phyloP scores from a whole-genome alignment of 2,329 filamentous ascomycete species.

The Gyromitra esculenta region DNA sequence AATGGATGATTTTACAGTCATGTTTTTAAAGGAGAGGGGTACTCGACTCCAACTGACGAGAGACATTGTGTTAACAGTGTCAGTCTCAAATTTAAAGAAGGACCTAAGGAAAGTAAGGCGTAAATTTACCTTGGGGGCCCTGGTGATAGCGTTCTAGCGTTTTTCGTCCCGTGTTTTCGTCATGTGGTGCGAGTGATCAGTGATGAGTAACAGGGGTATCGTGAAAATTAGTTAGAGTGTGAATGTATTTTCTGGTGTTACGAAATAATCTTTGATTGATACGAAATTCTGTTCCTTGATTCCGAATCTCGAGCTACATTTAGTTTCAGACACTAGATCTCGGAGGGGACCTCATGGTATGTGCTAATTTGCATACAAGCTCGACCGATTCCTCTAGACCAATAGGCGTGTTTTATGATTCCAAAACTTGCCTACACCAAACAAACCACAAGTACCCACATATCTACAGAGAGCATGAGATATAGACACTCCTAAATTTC shows the following conservation, averaged over 20 bases:
- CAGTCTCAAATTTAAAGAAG: constrained; percentile 78
- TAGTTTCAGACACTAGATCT: too few relatives aligned
- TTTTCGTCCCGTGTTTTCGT: neutral
- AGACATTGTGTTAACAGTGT: constrained; percentile 96
- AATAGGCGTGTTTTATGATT: too few relatives aligned
- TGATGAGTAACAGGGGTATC: neutral
- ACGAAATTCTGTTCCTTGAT: neutral
- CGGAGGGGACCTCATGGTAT: too few relatives aligned
- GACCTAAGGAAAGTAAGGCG: constrained; percentile 43
- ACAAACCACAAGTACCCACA: too few relatives aligned
- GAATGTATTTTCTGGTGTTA: neutral
- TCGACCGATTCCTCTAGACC: too few relatives aligned
- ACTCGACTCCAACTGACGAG: constrained; percentile 87
- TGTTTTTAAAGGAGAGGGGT: constrained; percentile 91
- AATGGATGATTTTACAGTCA: constrained; percentile 63
- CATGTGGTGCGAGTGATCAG: neutral
- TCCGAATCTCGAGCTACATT: neutral
- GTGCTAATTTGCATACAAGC: too few relatives aligned
- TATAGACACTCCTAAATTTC: too few relatives aligned
- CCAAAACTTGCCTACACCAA: too few relatives aligned
- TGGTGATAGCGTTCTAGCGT: neutral
- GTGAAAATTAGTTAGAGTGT: neutral
- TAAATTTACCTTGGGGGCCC: neutral
- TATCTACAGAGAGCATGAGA: too few relatives aligned
- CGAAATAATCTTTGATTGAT: constrained; percentile 2